Evolutionary conservation across 176 grass and related monocot genomes (phyloP), one percentile per base, ranked within the genome.

Genomic region (Oropetium thomaeum): DNA sequence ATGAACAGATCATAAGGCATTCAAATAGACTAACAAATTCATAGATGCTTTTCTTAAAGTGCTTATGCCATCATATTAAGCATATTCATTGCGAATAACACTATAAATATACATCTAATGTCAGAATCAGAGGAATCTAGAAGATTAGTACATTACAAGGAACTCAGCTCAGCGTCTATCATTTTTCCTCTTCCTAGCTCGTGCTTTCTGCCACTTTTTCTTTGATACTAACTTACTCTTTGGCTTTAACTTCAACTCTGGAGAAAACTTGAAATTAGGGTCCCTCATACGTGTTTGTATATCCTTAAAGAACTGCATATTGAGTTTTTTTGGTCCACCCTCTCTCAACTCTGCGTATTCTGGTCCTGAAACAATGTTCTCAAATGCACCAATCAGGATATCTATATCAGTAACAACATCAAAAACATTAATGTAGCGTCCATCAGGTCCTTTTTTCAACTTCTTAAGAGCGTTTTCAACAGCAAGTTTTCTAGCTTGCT

Each of bases 401-500:
- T 98, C 91, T 33, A 98, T 89, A 78, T 98, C 95, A 45, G 78
- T 94, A 63, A 86, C 92, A 67, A 98, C 95, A 67, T 98, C 95
- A 69, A 83, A 97, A 1, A 97, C 88, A 10, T 93, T 97, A 62
- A 83, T 92, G 57, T 92, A 89, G 39, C 91, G 86, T 28, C 88
- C 91, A 17, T 97, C 95, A 67, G 91, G 91, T 10, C 91, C 95
- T 65, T 93, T 97, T 37, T 97, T 97, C 43, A 97, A 82, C 67
- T 97, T 93, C 68, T 89, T 97, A 63, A 97, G 78, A 82, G 95
- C 95, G 81, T 97, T 97, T 87, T 97, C 90, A 51, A 98, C 91
- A 14, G 95, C 91, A 68, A 97, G 81, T 42, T 97, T 93, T 63
- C 95, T 89, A 45, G 90, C 84, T 93, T 92, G 91, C 74, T 98